Base-by-base conservation (phyloP, 208 protist species). In the Leishmania mexicana region DNA sequence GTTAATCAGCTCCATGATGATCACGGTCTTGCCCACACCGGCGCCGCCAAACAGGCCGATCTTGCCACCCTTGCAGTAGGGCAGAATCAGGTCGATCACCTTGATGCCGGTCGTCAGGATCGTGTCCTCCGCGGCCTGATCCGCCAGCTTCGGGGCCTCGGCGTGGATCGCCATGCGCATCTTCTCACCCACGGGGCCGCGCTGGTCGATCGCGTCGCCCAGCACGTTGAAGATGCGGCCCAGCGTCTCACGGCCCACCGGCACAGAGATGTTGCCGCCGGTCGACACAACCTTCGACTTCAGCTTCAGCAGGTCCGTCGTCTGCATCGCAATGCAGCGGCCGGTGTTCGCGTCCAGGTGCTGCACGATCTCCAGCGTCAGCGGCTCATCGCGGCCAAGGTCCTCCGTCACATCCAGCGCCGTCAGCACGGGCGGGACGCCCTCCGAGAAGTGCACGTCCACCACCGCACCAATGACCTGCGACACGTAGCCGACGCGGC, bases 1-100 rank as follows among this genome's bases (percentile, higher is more conserved):
- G 97, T 99, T 99, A 90, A 99, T 99, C 53, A 99, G 92, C 92
- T 99, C 99, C 98, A 99, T 99, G 91, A 99, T 99, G 75, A 99
- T 97, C 45, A 99, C 98, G 79, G 98, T 99, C 93, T 99, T 99
- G 87, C 99, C 99, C 84, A 99, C 99, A 96, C 99, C 99, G 79
- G 99, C 98, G 96, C 98, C 98, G 86, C 98, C 99, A 89, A 99
- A 99, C 60, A 99, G 96, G 85, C 99, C 99, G 92, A 99, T 99
- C 95, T 99, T 99, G 82, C 99, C 99, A 88, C 99, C 99, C 90
- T 98, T 99, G 84, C 98, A 98, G 92, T 99, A 99, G 40, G 99
- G 99, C 72, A 99, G 93, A 77, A 99, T 96, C 15, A 99, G 86
- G 89, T 99, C 99, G 81, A 99, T 98, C 85, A 99, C 98, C 93